Base-by-base conservation (phyloP, 2,329 filamentous ascomycete species). In the Aspergillus fijiensis region DNA sequence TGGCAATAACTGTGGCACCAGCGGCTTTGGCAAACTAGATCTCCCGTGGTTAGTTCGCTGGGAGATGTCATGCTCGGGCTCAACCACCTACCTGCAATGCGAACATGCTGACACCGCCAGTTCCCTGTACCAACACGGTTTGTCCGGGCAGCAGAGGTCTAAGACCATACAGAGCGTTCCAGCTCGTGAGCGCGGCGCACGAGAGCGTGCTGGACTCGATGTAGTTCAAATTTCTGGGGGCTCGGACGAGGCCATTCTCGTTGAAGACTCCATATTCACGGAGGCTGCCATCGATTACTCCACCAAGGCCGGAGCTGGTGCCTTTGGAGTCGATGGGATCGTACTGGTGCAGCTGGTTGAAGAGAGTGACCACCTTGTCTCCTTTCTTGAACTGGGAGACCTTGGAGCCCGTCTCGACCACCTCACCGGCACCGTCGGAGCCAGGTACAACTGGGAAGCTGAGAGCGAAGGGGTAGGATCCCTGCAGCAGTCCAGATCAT, bases 231-330 rank as follows among this genome's bases (percentile, higher is more conserved):
- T 83, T 83, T 23, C 70, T 71, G 1, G 91, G 90, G 58, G 84
- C 80, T 51, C 77, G 78, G 16, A 92, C 88, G 4, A 94, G 80
- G 2, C 89, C 89, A 23, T 74, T 83, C 77, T 92, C 87, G 60
- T 85, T 81, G 71, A 90, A 92, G 11, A 85, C 83, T 60, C 79
- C 89, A 65, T 89, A 87, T 66, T 89, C 80, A 49, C 89, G 84
- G 27, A 94, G 81, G 0, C 83, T 84, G 60, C 91, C 91, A 67
- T 92, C 85, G 1, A 89, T 58, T 11, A 80, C 80, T 52, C 89
- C 89, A 57, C 90, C 90, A 1, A 92, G 82, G 2, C 88, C 88
- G 1, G 85, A 86, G 0, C 61, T 57, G 5, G 77, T 59, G 27
- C 74, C 76, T 49, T 80, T 51, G 5, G 50, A 7, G 51, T 74